Evolutionary conservation across 2,329 filamentous ascomycete genomes (phyloP), one percentile per base, ranked within the genome.

Genomic region (Pestalotiopsis fici): DNA sequence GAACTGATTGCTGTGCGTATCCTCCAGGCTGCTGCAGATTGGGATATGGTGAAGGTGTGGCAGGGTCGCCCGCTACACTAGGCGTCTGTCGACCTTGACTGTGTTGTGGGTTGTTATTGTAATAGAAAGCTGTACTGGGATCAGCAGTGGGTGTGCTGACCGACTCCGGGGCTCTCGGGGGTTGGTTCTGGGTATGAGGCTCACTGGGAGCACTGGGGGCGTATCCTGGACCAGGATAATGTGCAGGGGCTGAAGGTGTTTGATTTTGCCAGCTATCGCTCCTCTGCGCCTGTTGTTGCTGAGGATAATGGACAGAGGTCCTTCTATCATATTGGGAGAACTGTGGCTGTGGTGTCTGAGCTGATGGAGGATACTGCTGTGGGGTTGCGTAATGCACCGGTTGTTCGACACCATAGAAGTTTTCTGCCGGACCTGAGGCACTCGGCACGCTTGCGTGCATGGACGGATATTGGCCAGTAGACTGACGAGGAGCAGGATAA

Each of bases 351-450:
- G 78, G 76, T 39, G 81, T 75, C 65, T 83, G 80, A 64, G 84
- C 83, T 66, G 81, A 78, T 47, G 82, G 82, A n/a, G 78, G 78
- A 69, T 90, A 90, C 47, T 84, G 82, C 64, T 87, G 86, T 12
- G 84, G 83, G 59, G 82, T 86, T 4, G 83, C 62, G 79, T 86
- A 85, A 47, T 82, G 81, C 15, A 78, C 75, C 55, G 77, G 83
- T 55, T 87, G 82, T 71, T 90, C 91, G 43, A 89, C 88, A 15
- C 89, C 93, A 78, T 98, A 98, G 78, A 92, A 98, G 78, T 85
- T 95, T 76, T 98, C 95, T 11, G 90, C 89, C 1, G 86, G 87
- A 12, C 85, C 84, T 28, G 82, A 78, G 69, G 81, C 80, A 57
- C 74, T 80, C 13, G 86, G 79, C 12, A 83, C 79, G 68, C 85